phyloP scores from a whole-genome alignment of 2,329 filamentous ascomycete species.

The Alternaria consortialis region DNA sequence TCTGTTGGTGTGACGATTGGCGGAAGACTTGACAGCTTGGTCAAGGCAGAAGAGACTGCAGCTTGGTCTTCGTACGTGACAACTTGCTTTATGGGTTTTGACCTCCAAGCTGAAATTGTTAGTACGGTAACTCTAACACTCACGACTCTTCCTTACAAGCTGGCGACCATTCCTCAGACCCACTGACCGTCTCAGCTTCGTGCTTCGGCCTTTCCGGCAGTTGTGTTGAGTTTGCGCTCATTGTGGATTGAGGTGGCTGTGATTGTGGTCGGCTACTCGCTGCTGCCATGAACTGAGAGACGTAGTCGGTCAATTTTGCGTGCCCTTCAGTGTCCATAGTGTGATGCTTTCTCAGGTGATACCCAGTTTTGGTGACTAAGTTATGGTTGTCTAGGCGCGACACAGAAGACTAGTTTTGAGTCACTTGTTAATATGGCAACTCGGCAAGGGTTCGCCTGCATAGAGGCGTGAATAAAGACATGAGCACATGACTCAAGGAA shows the following conservation, averaged over 20 bases:
- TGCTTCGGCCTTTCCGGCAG: slow-evolving; percentile 10
- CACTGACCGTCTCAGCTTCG: slow-evolving; percentile 9
- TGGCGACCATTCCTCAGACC: slow-evolving; percentile 49
- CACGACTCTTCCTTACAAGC: slow-evolving; percentile 42
- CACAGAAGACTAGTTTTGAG: slow-evolving; percentile 16
- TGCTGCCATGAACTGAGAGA: slow-evolving; percentile 18
- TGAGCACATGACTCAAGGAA: slow-evolving; percentile 33
- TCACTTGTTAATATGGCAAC: slow-evolving; percentile 32
- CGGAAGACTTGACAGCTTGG: slow-evolving; percentile 73
- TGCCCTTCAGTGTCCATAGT: slow-evolving; percentile 22
- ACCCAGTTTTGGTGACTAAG: background rate
- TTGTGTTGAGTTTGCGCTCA: slow-evolving; percentile 1
- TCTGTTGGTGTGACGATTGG: slow-evolving; percentile 82
- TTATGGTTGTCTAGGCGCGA: background rate
- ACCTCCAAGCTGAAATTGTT: slow-evolving; percentile 69
- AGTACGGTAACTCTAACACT: slow-evolving; percentile 4
- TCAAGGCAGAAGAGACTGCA: slow-evolving; percentile 67
- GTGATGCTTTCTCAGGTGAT: background rate
- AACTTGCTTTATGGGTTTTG: slow-evolving; percentile 80
- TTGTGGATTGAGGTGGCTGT: background rate
- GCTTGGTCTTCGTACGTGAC: slow-evolving; percentile 72
- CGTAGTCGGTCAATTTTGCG: slow-evolving; percentile 22
- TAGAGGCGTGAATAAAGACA: slow-evolving; percentile 29
- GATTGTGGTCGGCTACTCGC: slow-evolving; percentile 10
- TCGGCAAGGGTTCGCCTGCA: slow-evolving; percentile 30